Evolutionary conservation across 192 early-diverging fungal species (phyloP).

Genomic region (Gigaspora rosea): DNA sequence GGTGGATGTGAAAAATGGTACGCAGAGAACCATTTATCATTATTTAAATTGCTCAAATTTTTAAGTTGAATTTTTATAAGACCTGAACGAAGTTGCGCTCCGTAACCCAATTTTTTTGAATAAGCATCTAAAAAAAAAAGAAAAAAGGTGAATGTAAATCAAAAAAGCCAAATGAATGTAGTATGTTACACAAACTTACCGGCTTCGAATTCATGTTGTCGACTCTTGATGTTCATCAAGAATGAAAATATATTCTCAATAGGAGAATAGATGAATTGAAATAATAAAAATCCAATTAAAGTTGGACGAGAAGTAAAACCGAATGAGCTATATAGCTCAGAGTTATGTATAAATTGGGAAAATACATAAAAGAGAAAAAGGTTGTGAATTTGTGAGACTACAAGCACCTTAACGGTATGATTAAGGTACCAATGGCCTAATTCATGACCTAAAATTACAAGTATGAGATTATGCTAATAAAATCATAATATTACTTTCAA

Average conservation of each 20-base stretch:
- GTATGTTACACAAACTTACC: conserved; percentile 29
- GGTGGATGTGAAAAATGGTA: conserved; percentile 93
- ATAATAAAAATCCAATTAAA: conserved; percentile 89
- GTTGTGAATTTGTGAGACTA: conserved; percentile 71
- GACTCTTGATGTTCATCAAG: conserved; percentile 74
- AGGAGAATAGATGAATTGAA: conserved; percentile 84
- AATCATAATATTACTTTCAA: background rate
- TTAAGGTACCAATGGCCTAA: conserved; percentile 92
- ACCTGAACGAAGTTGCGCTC: conserved; percentile 66
- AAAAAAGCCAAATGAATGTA: background rate
- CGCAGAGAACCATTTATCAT: conserved; percentile 85
- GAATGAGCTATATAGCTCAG: conserved; percentile 80
- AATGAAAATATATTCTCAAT: conserved; percentile 77
- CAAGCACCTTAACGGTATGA: conserved; percentile 80
- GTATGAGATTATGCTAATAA: background rate
- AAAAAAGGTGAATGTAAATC: background rate
- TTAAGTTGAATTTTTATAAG: conserved; percentile 90
- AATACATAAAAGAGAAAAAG: conserved; percentile 79
- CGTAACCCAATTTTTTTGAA: conserved; percentile 83
- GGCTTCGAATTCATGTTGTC: conserved; percentile 91
- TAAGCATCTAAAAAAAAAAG: conserved; percentile 62
- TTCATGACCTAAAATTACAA: conserved; percentile 73
- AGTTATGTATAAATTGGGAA: conserved; percentile 72
- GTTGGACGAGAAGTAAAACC: conserved; percentile 78
- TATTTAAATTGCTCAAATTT: conserved; percentile 85